A percentile compares a stretch with the other conserved stretches of the same genome.
These are phyloP conservation scores for Nidula microcarpa DNA, from an alignment of 768 basidiomycete genomes.

Conservation along the genomic window DNA sequence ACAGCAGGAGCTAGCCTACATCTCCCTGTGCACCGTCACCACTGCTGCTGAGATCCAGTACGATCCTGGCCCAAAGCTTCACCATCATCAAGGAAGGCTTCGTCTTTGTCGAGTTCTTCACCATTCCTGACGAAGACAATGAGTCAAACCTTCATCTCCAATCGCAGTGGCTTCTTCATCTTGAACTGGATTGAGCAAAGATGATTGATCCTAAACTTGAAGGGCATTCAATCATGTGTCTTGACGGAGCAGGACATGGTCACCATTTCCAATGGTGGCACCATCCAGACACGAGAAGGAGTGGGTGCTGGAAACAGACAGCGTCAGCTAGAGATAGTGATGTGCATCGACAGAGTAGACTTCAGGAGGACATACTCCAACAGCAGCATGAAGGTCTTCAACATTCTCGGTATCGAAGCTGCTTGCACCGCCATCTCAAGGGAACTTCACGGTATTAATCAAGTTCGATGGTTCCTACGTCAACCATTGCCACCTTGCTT, in stretches of 20 bases:
- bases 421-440: conserved; percentile 91
- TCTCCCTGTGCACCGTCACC: conserved; percentile 90
- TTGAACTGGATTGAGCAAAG: conserved; percentile 94
- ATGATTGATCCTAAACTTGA: conserved; percentile 97
- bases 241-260: conserved; percentile 85
- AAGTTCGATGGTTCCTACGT: conserved; percentile 99
- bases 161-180: conserved; percentile 95
- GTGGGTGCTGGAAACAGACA: conserved; percentile 98
- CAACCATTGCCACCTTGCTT: conserved; percentile 94
- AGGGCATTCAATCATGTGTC: conserved; percentile 86
- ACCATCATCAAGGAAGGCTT: conserved; percentile 96
- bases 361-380: conserved; percentile 92
- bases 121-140: conserved; percentile 96
- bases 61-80: conserved; percentile 84
- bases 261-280: conserved; percentile 58
- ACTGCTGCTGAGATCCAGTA: conserved; percentile 97
- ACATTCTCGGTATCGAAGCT: conserved; percentile 95
- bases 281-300: conserved; percentile 71
- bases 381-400: conserved; percentile 92
- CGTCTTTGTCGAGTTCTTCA: conserved; percentile 98
- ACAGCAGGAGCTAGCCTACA: conserved; percentile 90
- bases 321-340: conserved; percentile 93
- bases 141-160: conserved; percentile 87
- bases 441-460: conserved; percentile 92
- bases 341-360: conserved; percentile 95